Percentiles rank a stretch among this genome's conserved stretches.
Evolutionary conservation across 345 rosid species (phyloP).

Genomic region (Euphorbia lathyris): DNA sequence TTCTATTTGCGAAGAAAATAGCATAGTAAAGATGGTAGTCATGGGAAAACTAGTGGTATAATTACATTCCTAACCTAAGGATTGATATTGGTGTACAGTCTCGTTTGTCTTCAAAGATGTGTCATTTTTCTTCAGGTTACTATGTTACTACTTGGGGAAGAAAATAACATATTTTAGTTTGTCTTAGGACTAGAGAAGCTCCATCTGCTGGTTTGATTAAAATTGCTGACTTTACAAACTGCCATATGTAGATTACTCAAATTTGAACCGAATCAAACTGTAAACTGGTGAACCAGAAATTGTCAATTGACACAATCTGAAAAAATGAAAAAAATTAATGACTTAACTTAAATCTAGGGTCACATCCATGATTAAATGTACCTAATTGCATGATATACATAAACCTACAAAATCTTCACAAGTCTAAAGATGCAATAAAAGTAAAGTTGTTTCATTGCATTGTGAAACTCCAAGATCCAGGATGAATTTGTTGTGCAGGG

Average conservation of each 20-base stretch:
- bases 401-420: too few species aligned
- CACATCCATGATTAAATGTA: too few species aligned
- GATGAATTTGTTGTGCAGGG: background rate
- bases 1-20: background rate
- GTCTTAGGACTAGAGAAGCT: too few species aligned
- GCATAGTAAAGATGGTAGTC: constrained; percentile 4
- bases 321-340: background rate
- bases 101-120: background rate
- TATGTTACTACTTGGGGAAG: background rate
- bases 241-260: background rate
- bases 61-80: background rate
- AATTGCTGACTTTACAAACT: background rate
- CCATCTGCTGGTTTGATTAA: background rate
- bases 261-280: background rate
- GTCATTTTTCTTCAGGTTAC: background rate
- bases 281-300: background rate
- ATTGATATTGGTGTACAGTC: background rate
- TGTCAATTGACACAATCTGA: too few species aligned
- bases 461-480: background rate
- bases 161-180: background rate
- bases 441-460: background rate
- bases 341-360: too few species aligned
- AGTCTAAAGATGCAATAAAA: too few species aligned
- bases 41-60: constrained; percentile 18
- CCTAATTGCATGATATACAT: too few species aligned